Evolutionary conservation across 2,329 filamentous ascomycete species (phyloP), one percentile per base, ranked within the genome.

Genomic region (Aspergillus pseudotamarii): DNA sequence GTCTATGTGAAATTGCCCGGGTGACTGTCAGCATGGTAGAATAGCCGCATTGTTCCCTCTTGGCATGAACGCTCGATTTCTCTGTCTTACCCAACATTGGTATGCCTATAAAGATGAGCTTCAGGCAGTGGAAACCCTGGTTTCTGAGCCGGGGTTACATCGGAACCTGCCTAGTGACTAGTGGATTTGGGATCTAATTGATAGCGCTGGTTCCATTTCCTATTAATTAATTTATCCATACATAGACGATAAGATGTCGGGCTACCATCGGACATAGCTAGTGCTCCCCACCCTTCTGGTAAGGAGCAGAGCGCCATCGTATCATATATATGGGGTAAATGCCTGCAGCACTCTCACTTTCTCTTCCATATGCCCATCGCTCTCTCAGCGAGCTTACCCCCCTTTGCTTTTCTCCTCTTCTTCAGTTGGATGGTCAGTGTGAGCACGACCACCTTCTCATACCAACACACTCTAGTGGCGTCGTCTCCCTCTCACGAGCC

Each of bases 181-280:
- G 48, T 19, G 11, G 48, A 8, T 30, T 32, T 10, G 46, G 30
- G 19, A 23, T 19, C 26, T 10, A 16, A 8, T 21, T 55, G 51
- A 55, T 55, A 55, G 32, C 34, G 12, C 9, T 21, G 51, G 30
- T 38, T 16, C n/a, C 32, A 38, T 38, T 51, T n/a, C n/a, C 19
- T n/a, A 32, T 51, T 51, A 51, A 51, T 51, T 51, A 51, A 51
- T 51, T 51, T 34, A 28, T 21, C 16, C 28, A 32, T 41, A 6
- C 51, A 16, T 55, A 11, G 34, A 41, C 21, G 51, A 55, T 55
- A 55, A 55, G 51, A 38, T 38, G 12, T 30, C 51, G 51, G 51
- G 21, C 32, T 55, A 55, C 32, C 32, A 55, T 55, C 51, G 51
- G 51, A 30, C 32, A 55, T 55, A 16, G 11, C 28, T 34, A 14